Percentiles rank a stretch among this genome's conserved stretches.
These are phyloP conservation scores for Nidula microcarpa DNA, from an alignment of 768 basidiomycete genomes.

Conservation along the genomic window DNA sequence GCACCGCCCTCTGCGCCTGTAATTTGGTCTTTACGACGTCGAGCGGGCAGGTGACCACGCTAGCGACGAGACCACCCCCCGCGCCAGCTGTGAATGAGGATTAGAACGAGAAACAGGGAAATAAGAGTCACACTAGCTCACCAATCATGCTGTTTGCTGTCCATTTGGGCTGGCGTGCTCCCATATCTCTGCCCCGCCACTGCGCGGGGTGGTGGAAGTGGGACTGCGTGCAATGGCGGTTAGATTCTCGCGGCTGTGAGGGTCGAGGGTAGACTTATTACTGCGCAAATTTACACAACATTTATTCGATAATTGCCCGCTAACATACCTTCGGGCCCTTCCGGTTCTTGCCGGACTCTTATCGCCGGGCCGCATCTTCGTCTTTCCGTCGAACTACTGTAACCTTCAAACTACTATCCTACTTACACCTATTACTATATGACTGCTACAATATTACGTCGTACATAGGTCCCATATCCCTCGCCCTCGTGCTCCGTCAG, in stretches of 20 bases:
- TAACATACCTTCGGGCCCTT: conserved; percentile 2
- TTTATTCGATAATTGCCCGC: conserved; percentile 2
- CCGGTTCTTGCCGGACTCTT: conserved; percentile 16
- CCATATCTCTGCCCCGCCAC: conserved; percentile 68
- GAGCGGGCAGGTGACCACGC: conserved; percentile 92
- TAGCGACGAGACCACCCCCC: conserved; percentile 89
- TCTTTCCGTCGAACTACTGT: background rate
- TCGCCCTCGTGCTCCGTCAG: conserved; percentile 20
- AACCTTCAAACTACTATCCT: background rate
- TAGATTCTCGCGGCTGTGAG: conserved; percentile 10
- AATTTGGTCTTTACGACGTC: conserved; percentile 98
- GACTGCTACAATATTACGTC: background rate
- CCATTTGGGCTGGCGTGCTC: conserved; percentile 57
- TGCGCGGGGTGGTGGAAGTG: conserved; percentile 43
- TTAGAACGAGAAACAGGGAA: conserved; percentile 4
- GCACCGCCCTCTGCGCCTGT: conserved; percentile 83
- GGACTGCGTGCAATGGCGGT: conserved; percentile 12
- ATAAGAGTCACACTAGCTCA: conserved; percentile 25
- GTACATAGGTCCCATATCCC: conserved; percentile 29
- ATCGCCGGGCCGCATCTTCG: background rate
- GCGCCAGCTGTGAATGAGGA: conserved; percentile 68
- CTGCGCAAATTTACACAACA: background rate
- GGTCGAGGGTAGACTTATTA: background rate
- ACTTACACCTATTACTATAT: conserved; percentile 1
- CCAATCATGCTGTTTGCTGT: conserved; percentile 82